Conservation (phyloP, 1,284 basidiomycete genomes). For the Ceratobasidium sp. region DNA sequence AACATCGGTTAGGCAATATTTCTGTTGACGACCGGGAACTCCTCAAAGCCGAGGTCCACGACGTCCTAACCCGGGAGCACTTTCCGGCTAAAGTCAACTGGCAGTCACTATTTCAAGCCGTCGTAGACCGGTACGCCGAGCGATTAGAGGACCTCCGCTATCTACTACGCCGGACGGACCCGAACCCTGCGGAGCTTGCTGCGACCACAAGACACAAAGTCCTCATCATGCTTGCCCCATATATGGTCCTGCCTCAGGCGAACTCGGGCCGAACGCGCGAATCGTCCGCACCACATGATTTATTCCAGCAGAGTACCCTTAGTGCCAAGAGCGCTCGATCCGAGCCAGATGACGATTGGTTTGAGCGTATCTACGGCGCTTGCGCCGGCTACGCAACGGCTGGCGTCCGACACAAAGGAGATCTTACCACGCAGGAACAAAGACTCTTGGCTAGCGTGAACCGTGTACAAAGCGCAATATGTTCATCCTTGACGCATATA, state of each 20-base stretch:
- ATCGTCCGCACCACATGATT: neutral
- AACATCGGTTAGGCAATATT: conserved; percentile 56
- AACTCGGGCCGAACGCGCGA: neutral
- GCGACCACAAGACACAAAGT: conserved; percentile 54
- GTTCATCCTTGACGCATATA: conserved; percentile 61
- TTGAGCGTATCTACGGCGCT: neutral
- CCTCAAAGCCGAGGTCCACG: conserved; percentile 51
- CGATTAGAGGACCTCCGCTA: conserved; percentile 61
- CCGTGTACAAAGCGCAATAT: conserved; percentile 52
- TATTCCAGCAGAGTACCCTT: neutral
- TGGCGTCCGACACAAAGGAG: neutral
- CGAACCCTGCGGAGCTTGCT: conserved; percentile 44
- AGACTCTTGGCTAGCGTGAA: neutral
- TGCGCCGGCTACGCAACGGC: conserved; percentile 28
- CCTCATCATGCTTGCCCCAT: conserved; percentile 59
- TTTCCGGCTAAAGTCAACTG: conserved; percentile 61
- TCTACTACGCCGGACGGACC: conserved; percentile 55
- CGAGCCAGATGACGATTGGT: conserved; percentile 20
- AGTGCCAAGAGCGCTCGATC: neutral
- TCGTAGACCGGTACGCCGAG: conserved; percentile 62
- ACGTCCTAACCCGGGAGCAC: conserved; percentile 49
- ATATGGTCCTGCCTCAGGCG: conserved; percentile 54
- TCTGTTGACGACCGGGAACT: conserved; percentile 50
- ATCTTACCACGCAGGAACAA: conserved; percentile 15
- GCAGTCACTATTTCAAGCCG: conserved; percentile 59